Evolutionary conservation across 1,284 basidiomycete genomes (phyloP), one percentile per base, ranked within the genome.

Genomic region (Apiotrichum gamsii): DNA sequence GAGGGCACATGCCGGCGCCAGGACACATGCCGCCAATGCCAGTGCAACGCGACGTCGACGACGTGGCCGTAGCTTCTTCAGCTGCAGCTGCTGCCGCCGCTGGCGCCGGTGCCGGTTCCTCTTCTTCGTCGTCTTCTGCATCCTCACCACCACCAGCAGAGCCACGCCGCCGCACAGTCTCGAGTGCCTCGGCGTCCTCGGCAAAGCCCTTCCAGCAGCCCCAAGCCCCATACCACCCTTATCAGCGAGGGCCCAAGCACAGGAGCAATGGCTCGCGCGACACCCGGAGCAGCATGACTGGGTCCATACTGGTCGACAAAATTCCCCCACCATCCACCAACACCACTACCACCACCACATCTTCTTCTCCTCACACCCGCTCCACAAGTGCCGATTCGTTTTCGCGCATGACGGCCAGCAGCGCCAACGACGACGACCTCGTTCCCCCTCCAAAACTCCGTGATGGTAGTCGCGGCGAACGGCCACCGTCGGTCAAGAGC

Each of bases 151-250:
- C 40, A 20, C 20, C 44, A 19, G 19, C 23, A 2, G 45, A 49
- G 30, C 38, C 53, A 21, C 47, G 48, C 21, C 54, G 57, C 28
- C 45, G 59, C 31, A 64, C 58, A n/a, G 57, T 28, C 11, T 28
- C 25, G 11, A 28, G 25, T 28, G 25, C 43, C 14, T 64, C 59
- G 11, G 61, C 30, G 32, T 34, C 41, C 19, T 24, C 45, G n/a
- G 6, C 30, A 21, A 48, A 41, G 28, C 38, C 13, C 40, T 9
- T 34, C 16, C 25, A 28, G 8, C 41, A 31, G n/a, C 34, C 52
- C 3, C 48, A 44, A 15, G n/a, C 51, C 28, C 35, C 53, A 6
- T 61, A 57, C 45, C 60, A 61, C 42, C 59, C 61, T 4, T 59
- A 60, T 46, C 58, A 62, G 44, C 58, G 64, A 8, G 56, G 52